These are phyloP conservation scores for Scytalidium sp. DNA, from an alignment of 2,329 filamentous ascomycete genomes.

Conservation along the genomic window DNA sequence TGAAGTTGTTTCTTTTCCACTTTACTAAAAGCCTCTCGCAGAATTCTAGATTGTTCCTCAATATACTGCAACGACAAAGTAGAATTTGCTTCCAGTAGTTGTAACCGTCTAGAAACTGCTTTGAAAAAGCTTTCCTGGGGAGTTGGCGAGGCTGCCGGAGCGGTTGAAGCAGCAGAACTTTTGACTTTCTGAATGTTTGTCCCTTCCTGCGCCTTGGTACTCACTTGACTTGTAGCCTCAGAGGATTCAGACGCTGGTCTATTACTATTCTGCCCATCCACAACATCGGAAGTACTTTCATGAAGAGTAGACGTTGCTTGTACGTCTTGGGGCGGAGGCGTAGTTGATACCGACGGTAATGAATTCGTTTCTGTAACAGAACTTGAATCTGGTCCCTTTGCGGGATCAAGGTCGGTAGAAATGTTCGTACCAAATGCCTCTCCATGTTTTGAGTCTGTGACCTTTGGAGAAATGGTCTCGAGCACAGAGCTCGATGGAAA, in stretches of 20 bases:
- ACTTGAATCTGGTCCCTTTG: not conserved
- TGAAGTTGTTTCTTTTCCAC: slow-evolving; percentile 83
- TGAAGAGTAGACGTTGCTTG: not conserved
- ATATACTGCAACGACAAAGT: slow-evolving; percentile 94
- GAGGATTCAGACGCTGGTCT: not conserved
- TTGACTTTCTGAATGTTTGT: slow-evolving; percentile 19
- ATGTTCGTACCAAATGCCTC: not conserved
- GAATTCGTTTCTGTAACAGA: not conserved
- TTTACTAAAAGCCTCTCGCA: slow-evolving; percentile 81
- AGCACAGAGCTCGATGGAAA: not conserved
- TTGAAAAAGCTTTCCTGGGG: slow-evolving; percentile 99
- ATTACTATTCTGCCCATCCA: not conserved
- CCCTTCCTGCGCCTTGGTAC: slow-evolving; percentile 14
- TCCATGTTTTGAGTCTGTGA: not conserved
- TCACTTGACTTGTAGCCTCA: not conserved
- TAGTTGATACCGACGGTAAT: not conserved
- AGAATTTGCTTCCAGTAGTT: slow-evolving; percentile 87
- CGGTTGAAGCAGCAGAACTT: slow-evolving; percentile 35
- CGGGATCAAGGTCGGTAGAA: not conserved
- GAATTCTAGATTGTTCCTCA: slow-evolving; percentile 87
- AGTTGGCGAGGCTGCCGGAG: slow-evolving; percentile 63
- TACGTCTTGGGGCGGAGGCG: not conserved
- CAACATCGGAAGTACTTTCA: not conserved
- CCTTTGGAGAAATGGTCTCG: not conserved
- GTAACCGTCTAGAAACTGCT: slow-evolving; percentile 87